Evolutionary conservation across 257 asterid genomes (phyloP).

Genomic region (Solanum chilense): DNA sequence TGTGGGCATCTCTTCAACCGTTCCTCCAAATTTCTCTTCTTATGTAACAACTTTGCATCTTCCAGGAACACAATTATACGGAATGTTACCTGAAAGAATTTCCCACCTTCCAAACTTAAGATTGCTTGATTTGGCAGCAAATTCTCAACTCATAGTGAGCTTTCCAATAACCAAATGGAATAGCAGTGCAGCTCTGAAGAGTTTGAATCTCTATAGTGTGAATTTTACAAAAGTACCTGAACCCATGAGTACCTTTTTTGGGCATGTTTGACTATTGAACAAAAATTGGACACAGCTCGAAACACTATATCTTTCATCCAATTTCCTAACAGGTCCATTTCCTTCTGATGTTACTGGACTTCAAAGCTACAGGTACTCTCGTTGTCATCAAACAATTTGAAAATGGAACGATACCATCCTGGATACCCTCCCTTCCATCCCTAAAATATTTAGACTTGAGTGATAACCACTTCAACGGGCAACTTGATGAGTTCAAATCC

Average conservation of each 20-base stretch:
- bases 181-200: not conserved
- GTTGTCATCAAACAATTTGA: not conserved
- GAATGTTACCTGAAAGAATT: not conserved
- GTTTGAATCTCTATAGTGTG: not conserved
- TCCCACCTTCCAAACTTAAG: constrained; percentile 4
- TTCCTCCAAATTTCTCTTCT: constrained; percentile 10
- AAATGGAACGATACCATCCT: not conserved
- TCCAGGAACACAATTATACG: not conserved
- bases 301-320: not conserved
- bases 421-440: too few species aligned
- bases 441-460: too few species aligned
- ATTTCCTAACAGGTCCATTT: not conserved
- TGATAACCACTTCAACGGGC: too few species aligned
- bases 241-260: not conserved
- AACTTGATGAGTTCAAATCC: too few species aligned
- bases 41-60: not conserved
- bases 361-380: not conserved
- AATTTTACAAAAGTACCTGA: constrained; percentile 2
- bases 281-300: not conserved
- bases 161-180: constrained; percentile 8
- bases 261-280: not conserved
- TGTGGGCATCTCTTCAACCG: not conserved
- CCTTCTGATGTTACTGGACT: not conserved
- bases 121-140: not conserved
- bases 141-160: not conserved